Percentiles rank a stretch among this genome's conserved stretches.
phyloP scores from a whole-genome alignment of 2,329 filamentous ascomycete species.

The Aspergillus bombycis region DNA sequence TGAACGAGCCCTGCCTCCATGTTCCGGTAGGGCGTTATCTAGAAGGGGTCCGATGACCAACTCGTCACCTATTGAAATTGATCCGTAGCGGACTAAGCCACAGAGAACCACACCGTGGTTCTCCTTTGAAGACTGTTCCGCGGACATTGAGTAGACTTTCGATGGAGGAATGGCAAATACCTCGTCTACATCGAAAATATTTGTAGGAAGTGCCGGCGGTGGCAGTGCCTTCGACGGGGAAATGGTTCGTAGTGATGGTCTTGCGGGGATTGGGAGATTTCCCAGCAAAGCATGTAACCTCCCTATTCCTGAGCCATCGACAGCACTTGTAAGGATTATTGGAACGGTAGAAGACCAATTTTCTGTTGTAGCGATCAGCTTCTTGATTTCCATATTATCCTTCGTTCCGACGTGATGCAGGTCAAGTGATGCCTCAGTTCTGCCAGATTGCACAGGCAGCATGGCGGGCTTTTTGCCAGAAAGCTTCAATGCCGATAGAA shows the following conservation, averaged over 20 bases:
- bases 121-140: conserved; percentile 44
- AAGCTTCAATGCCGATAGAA: conserved; percentile 77
- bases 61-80: conserved; percentile 74
- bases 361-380: conserved; percentile 51
- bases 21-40: conserved; percentile 52
- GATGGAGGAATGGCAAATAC: conserved; percentile 75
- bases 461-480: conserved; percentile 75
- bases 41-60: conserved; percentile 78
- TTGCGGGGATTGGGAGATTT: conserved; percentile 69
- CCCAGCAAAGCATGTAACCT: conserved; percentile 80
- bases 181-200: conserved; percentile 88
- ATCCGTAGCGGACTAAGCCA: conserved; percentile 79
- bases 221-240: conserved; percentile 18
- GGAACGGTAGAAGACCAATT: conserved; percentile 65
- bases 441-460: conserved; percentile 51
- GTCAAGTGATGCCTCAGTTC: conserved; percentile 55
- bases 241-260: conserved; percentile 28
- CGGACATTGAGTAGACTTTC: conserved; percentile 53
- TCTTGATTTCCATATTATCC: conserved; percentile 63
- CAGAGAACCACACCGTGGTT: conserved; percentile 75
- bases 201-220: conserved; percentile 55
- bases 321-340: conserved; percentile 83
- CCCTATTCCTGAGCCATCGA: conserved; percentile 80
- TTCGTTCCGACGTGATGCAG: conserved; percentile 59
- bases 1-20: conserved; percentile 42